Evolutionary conservation across 2,329 filamentous ascomycete genomes (phyloP), one percentile per base, ranked within the genome.

Genomic region (Pseudogymnoascus sp.): DNA sequence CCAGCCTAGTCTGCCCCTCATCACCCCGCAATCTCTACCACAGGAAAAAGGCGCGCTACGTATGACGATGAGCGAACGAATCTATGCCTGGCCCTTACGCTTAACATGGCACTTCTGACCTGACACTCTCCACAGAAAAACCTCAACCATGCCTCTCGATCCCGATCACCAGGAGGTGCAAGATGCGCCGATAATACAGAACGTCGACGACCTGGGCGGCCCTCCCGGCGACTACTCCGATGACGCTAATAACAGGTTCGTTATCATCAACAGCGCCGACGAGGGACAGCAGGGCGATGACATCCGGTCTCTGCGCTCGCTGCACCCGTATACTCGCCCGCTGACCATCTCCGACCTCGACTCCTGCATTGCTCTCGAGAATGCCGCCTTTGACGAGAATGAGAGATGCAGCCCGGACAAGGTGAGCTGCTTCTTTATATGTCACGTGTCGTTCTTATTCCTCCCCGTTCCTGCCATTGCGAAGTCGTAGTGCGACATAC

Each of bases 311-410:
- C 64, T 67, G 8, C 86, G 88, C 70, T 80, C 84, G 61, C 84
- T 91, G 71, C 84, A 90, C 71, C 86, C 91, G 25, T 89, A 90
- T 71, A 83, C 90, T n/a, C 85, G 90, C 62, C 84, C 89, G 28
- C 81, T 97, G 61, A 90, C 85, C 43, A 75, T 83, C 60, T 83
- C 82, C 25, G 87, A 92, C 70, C 74, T 88, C 60, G 85, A 88
- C 34, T 85, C 83, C 6, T 83, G 81, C 67, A 73, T 83, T 23
- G 78, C 78, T 5, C 76, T 87, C 34, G 84, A 87, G 72, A 79
- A 81, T 65, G 78, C 80, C 10, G 81, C 84, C 4, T 84, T 85
- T 66, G 72, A 85, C 63, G 77, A 79, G 23, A 73, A 73, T 48
- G 79, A 85, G 68, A 77, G 83, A 54, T 79, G 81, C 62, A 78